A percentile compares a stretch with the other conserved stretches of the same genome.
Evolutionary conservation across 768 basidiomycete genomes (phyloP).

Genomic region (Pleurotus giganteus): DNA sequence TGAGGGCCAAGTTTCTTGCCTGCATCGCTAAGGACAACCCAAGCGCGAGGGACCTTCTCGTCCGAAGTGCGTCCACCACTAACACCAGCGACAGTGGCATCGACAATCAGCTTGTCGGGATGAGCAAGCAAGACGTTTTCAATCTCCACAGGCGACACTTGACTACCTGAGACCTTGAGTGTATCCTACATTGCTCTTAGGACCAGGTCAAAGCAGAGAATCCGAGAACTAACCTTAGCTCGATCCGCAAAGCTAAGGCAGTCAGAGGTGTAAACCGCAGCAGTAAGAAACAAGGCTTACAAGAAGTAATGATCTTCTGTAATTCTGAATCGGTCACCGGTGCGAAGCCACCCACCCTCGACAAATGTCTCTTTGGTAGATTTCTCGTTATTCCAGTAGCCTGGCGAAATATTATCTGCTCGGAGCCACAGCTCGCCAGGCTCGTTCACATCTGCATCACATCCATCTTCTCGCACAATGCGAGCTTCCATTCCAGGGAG

Average conservation of each 20-base stretch:
- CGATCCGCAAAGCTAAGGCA: slow-evolving; percentile 72
- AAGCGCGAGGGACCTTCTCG: slow-evolving; percentile 75
- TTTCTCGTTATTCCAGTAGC: slow-evolving; percentile 72
- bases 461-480: slow-evolving; percentile 58
- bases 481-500: slow-evolving; percentile 63
- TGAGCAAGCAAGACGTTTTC: slow-evolving; percentile 64
- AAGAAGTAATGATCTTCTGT: slow-evolving; percentile 63
- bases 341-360: slow-evolving; percentile 65
- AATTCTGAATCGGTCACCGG: slow-evolving; percentile 68
- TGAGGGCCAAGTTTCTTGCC: slow-evolving; percentile 50
- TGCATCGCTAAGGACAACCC: slow-evolving; percentile 62
- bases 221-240: slow-evolving; percentile 51
- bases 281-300: slow-evolving; percentile 36
- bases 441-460: slow-evolving; percentile 52
- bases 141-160: slow-evolving; percentile 81
- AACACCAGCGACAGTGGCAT: slow-evolving; percentile 74
- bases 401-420: slow-evolving; percentile 54
- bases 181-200: slow-evolving; percentile 51
- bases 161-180: slow-evolving; percentile 74
- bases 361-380: slow-evolving; percentile 67
- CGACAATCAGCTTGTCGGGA: slow-evolving; percentile 58
- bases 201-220: neutral
- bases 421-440: slow-evolving; percentile 65
- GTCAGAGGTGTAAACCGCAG: neutral
- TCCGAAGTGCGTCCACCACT: slow-evolving; percentile 66